Evolutionary conservation across 805 yeast genomes (phyloP).

Genomic region (Cyberlindnera lachancei): DNA sequence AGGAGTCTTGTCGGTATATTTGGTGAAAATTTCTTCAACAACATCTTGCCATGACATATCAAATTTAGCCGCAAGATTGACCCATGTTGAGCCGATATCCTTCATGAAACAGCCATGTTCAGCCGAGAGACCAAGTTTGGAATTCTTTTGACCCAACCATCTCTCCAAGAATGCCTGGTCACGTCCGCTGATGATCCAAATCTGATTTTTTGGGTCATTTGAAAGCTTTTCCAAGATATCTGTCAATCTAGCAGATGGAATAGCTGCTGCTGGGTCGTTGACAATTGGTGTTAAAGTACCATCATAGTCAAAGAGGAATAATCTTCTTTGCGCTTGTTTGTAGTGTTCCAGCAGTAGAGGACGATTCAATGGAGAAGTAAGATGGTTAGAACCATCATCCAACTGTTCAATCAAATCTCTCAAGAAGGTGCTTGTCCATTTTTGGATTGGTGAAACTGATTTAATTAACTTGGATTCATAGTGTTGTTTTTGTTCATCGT

Average conservation of each 20-base stretch:
- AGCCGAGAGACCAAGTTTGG: slow-evolving; percentile 75
- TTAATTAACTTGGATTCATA: slow-evolving; percentile 50
- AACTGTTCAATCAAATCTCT: slow-evolving; percentile 37
- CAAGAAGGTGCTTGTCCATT: slow-evolving; percentile 68
- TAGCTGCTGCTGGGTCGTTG: slow-evolving; percentile 95
- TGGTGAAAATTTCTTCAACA: slow-evolving; percentile 65
- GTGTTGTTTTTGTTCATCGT: slow-evolving; percentile 34
- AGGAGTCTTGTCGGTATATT: slow-evolving; percentile 82
- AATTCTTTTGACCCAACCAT: slow-evolving; percentile 72
- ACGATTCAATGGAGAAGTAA: slow-evolving; percentile 78
- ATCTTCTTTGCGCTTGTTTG: slow-evolving; percentile 51
- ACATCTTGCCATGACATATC: slow-evolving; percentile 95
- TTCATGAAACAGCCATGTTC: slow-evolving; percentile 97
- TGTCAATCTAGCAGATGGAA: slow-evolving; percentile 73
- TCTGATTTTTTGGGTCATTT: slow-evolving; percentile 71
- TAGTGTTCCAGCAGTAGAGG: slow-evolving; percentile 57
- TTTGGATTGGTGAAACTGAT: slow-evolving; percentile 68
- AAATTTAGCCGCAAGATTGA: slow-evolving; percentile 68
- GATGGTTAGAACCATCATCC: slow-evolving; percentile 32
- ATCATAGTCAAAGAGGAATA: slow-evolving; percentile 91
- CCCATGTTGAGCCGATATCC: slow-evolving; percentile 68
- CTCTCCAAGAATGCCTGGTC: slow-evolving; percentile 84
- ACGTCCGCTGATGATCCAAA: slow-evolving; percentile 95
- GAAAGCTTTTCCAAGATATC: slow-evolving; percentile 52
- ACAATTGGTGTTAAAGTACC: slow-evolving; percentile 98